Evolutionary conservation across 176 grass and related monocot genomes (phyloP).

Genomic region (Zizania latifolia): DNA sequence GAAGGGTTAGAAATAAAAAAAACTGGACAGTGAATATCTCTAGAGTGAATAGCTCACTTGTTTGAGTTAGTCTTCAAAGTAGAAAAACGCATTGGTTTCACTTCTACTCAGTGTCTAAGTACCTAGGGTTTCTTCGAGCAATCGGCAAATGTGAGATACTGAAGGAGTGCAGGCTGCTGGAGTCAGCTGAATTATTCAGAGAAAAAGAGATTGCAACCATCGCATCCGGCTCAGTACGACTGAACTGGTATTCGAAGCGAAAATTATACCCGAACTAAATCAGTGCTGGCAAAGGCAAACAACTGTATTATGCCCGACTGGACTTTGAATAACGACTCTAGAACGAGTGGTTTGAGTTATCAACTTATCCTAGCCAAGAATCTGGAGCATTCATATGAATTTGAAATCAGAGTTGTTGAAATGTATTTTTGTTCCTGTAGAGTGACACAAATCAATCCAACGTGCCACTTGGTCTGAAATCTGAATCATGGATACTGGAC

Average conservation of each 20-base stretch:
- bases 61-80: constrained; percentile 17
- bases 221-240: not conserved
- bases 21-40: constrained; percentile 4
- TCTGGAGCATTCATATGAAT: not conserved
- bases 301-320: not conserved
- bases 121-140: too few species aligned
- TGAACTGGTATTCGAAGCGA: not conserved
- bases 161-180: too few species aligned
- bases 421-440: not conserved
- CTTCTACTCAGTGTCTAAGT: too few species aligned
- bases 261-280: not conserved
- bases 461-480: not conserved
- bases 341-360: not conserved
- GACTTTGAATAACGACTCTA: constrained; percentile 25
- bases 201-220: not conserved
- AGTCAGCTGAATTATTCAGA: constrained; percentile 23
- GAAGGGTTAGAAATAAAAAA: too few species aligned
- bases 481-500: not conserved
- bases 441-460: too few species aligned
- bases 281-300: not conserved
- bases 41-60: constrained; percentile 27
- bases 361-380: not conserved
- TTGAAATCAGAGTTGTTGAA: not conserved
- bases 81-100: not conserved
- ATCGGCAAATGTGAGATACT: too few species aligned